Evolutionary conservation across 2,329 filamentous ascomycete genomes (phyloP), one percentile per base, ranked within the genome.

Genomic region (Xylaria sp.): DNA sequence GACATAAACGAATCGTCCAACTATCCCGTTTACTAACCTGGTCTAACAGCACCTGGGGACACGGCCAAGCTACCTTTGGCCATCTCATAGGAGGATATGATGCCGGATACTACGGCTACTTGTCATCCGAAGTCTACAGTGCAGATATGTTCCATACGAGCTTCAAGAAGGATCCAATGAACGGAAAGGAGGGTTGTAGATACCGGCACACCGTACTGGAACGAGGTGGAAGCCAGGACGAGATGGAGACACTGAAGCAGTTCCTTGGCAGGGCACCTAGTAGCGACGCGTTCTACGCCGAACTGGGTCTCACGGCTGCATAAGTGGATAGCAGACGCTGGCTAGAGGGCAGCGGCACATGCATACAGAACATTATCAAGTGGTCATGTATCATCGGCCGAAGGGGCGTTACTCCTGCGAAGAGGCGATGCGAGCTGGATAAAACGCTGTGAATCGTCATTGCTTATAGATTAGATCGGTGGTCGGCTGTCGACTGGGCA

Each of bases 81-180:
- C 92, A 96, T 79, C 83, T 95, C 69, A 92, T 95, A 67, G 92
- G 92, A 60, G 92, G 92, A 1, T 96, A 96, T 75, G 92, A 95
- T 78, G 92, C 92, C 33, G 92, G 92, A 49, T 95, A 95, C 81
- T 96, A 96, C 78, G 88, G 89, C 73, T 91, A 91, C 76, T 81
- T 91, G 38, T 90, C 87, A 69, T 93, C 90, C 0, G 87, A 93
- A 77, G 93, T 96, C 20, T 96, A 94, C 80, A 92, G 89, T 25
- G 87, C 90, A 29, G 92, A 96, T 79, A 95, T 96, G 92, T 96
- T 95, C 83, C 89, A 92, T 80, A 86, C 86, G 0, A 89, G 92
- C 53, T 96, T 96, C 81, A 90, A 90, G 81, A 83, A 87, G 72
- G 84, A 94, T 77, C 92, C 92, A 0, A 94, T 95, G 92, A 87